phyloP scores from a whole-genome alignment of 495 filamentous ascomycete genomes.

The Penicillium lagena region DNA sequence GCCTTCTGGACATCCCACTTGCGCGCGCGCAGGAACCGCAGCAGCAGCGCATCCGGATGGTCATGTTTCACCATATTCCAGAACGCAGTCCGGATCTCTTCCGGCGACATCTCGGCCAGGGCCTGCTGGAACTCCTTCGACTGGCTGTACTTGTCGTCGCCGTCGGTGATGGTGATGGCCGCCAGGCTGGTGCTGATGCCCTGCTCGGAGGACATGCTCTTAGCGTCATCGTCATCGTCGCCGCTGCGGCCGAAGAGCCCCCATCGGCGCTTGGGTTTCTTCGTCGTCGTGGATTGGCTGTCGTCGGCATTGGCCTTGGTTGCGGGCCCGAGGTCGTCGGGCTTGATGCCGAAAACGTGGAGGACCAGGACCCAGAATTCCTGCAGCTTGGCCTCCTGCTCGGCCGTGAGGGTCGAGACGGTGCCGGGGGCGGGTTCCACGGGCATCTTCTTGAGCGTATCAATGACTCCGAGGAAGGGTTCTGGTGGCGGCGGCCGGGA shows the following conservation, averaged over 20 bases:
- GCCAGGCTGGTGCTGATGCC: slow-evolving; percentile 24
- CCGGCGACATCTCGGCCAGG: slow-evolving; percentile 65
- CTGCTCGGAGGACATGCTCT: slow-evolving; percentile 22
- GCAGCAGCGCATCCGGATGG: slow-evolving; percentile 77
- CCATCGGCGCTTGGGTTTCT: slow-evolving; percentile 60
- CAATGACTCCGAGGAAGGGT: slow-evolving; percentile 31
- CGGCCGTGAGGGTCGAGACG: slow-evolving; percentile 78
- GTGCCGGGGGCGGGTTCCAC: slow-evolving; percentile 58
- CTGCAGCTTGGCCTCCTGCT: slow-evolving; percentile 82
- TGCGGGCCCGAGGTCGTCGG: slow-evolving; percentile 22
- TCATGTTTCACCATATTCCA: slow-evolving; percentile 98
- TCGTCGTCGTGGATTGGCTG: slow-evolving; percentile 37
- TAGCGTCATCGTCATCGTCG: slow-evolving; percentile 49
- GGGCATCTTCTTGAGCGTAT: slow-evolving; percentile 36
- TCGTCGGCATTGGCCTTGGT: not conserved
- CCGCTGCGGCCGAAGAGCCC: slow-evolving; percentile 53
- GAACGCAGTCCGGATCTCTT: slow-evolving; percentile 72
- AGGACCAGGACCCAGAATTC: slow-evolving; percentile 78
- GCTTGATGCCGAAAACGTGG: slow-evolving; percentile 67
- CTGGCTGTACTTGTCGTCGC: slow-evolving; percentile 90
- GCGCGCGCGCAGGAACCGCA: slow-evolving; percentile 77
- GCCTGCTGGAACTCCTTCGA: slow-evolving; percentile 79
- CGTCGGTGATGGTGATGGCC: slow-evolving; percentile 40
- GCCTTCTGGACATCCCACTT: slow-evolving; percentile 91
- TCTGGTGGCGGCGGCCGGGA: slow-evolving; percentile 12